Conservation (phyloP, 2,329 filamentous ascomycete species). For the Trichoderma breve region DNA sequence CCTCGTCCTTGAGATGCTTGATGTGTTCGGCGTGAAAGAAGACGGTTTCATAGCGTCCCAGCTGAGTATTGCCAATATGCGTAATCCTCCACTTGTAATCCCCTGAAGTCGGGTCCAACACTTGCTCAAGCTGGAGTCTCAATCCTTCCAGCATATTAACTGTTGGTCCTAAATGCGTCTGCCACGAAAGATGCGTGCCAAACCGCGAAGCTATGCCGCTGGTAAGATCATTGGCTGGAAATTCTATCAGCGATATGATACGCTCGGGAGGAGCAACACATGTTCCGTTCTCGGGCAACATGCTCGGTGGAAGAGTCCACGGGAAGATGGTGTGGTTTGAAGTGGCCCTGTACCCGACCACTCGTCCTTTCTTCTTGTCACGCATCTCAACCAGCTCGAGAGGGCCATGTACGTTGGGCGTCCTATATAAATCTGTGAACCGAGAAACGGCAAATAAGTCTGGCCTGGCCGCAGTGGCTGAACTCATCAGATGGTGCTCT, state of each 20-base stretch:
- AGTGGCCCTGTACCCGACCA: conserved; percentile 47
- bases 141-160: conserved; percentile 55
- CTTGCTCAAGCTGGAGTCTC: conserved; percentile 65
- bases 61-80: conserved; percentile 73
- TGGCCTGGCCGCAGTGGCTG: conserved; percentile 71
- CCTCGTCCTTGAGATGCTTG: conserved; percentile 74
- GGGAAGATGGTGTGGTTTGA: conserved; percentile 86
- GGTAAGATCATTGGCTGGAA: conserved; percentile 47
- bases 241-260: conserved; percentile 67
- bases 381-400: conserved; percentile 39
- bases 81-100: conserved; percentile 66
- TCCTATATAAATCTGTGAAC: conserved; percentile 76
- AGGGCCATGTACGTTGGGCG: conserved; percentile 61
- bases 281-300: conserved; percentile 75
- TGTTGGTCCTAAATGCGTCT: conserved; percentile 41
- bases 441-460: conserved; percentile 89
- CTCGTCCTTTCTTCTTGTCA: conserved; percentile 47
- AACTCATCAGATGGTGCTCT: conserved; percentile 66
- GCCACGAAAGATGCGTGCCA: conserved; percentile 36
- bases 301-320: conserved; percentile 78
- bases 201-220: conserved; percentile 35
- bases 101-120: conserved; percentile 47
- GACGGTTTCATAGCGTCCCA: conserved; percentile 86
- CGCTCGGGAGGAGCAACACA: conserved; percentile 70
- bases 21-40: conserved; percentile 75